Evolutionary conservation across 2,329 filamentous ascomycete genomes (phyloP).

Genomic region (Curvularia eragrostidis): DNA sequence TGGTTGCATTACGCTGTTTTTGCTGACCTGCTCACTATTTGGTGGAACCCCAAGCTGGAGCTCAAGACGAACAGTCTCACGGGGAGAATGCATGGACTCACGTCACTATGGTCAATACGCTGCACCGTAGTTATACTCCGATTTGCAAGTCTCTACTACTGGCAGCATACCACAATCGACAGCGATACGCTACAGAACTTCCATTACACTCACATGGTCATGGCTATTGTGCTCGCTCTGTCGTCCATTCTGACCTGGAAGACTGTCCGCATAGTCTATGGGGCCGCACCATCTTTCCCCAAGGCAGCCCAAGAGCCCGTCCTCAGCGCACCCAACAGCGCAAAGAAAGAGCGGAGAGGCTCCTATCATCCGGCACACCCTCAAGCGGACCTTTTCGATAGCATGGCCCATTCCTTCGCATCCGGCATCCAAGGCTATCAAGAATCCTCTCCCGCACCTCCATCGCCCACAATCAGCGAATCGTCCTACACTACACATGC

Average conservation of each 20-base stretch:
- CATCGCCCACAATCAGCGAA: slow-evolving; percentile 43
- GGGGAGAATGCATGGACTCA: slow-evolving; percentile 62
- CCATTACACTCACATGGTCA: slow-evolving; percentile 61
- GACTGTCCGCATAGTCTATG: slow-evolving; percentile 64
- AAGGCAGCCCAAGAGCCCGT: slow-evolving; percentile 35
- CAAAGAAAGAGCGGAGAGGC: slow-evolving; percentile 30
- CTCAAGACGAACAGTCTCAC: slow-evolving; percentile 66
- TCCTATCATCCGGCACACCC: slow-evolving; percentile 35
- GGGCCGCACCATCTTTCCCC: slow-evolving; percentile 41
- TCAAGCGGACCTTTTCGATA: slow-evolving; percentile 41
- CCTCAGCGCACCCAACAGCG: slow-evolving; percentile 28
- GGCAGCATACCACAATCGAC: slow-evolving; percentile 31
- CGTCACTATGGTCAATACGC: slow-evolving; percentile 72
- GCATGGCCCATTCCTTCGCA: slow-evolving; percentile 48
- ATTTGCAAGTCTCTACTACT: slow-evolving; percentile 48
- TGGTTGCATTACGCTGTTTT: slow-evolving; percentile 50
- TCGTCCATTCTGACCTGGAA: slow-evolving; percentile 51
- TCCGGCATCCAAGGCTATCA: slow-evolving; percentile 45
- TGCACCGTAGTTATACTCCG: slow-evolving; percentile 64
- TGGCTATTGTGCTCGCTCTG: slow-evolving; percentile 50
- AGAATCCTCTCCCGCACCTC: slow-evolving; percentile 35
- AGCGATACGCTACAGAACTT: slow-evolving; percentile 47
- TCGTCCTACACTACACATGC: slow-evolving; percentile 32
- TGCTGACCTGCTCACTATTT: slow-evolving; percentile 61
- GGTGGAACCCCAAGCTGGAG: slow-evolving; percentile 74